Evolutionary conservation across 768 basidiomycete species (phyloP), one percentile per base, ranked within the genome.

Genomic region (Inosperma sp.): DNA sequence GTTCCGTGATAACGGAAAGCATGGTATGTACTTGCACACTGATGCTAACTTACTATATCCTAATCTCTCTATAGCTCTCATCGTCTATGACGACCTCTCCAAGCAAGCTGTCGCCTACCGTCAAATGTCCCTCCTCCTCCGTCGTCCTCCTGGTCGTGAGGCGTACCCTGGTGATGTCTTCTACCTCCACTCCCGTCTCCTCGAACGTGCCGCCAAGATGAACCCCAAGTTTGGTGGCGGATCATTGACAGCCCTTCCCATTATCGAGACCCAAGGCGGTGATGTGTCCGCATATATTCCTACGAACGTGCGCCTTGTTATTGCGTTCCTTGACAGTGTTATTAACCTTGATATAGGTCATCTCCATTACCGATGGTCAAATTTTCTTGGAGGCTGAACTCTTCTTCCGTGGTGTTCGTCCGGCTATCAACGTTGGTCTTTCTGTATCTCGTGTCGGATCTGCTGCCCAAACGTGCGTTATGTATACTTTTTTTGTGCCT

Each of bases 1-100:
- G 95, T 99, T 99, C 96, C 90, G 93, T 75, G 96, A 99, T 77
- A 99, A 99, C 71, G 95, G 93, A 78, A 97, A 95, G 78, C 96
- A 99, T 73, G 94, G 88, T 88, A 63, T 48, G 83, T 61, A 21
- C n/a, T 10, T 27, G 36, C 10, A 22, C 12, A 19, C 33, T 30
- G 37, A 27, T 43, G 8, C 14, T 39, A 13, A 26, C 5, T 19
- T 27, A 3, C 29, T 56, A 40, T 46, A 40, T 55, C 53, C 64
- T 26, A 53, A 44, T 47, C 49, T 16, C 56, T 34, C 23, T 13
- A 48, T 50, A 88, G 88, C 95, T 58, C 82, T 98, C 63, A 98
- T 99, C 75, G 89, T 99, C 76, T 99, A 96, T 74, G 96, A 99
- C 67, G 96, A 98, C 74, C 77, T 99, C 72, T 99, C 96, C 65